These are phyloP conservation scores for Talaromyces wortmannii DNA, from an alignment of 495 filamentous ascomycete species.

Conservation along the genomic window DNA sequence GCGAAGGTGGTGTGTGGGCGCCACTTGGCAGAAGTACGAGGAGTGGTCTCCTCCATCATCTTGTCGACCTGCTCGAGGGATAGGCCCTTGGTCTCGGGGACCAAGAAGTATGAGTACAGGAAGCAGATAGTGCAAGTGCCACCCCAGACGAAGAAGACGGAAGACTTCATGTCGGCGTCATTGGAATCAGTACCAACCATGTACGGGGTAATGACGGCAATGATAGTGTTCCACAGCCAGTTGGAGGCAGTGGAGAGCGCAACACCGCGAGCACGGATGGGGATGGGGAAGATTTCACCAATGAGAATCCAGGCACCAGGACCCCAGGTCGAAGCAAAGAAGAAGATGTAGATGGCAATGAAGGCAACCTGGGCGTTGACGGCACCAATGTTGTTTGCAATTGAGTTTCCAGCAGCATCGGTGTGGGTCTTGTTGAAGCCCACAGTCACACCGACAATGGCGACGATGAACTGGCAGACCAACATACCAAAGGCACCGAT, in stretches of 20 bases:
- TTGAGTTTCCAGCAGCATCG: constrained; percentile 65
- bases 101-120: constrained; percentile 65
- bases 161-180: constrained; percentile 56
- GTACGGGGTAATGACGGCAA: constrained; percentile 66
- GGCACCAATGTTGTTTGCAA: constrained; percentile 42
- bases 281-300: constrained; percentile 76
- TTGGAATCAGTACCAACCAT: constrained; percentile 51
- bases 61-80: constrained; percentile 80
- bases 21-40: constrained; percentile 66
- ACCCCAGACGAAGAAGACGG: constrained; percentile 79
- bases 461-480: constrained; percentile 80
- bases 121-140: constrained; percentile 55
- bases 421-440: constrained; percentile 38
- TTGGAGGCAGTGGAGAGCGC: constrained; percentile 72
- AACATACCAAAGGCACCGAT: constrained; percentile 75
- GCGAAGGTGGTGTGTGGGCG: constrained; percentile 64
- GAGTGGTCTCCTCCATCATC: constrained; percentile 75
- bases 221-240: constrained; percentile 74
- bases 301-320: constrained; percentile 75
- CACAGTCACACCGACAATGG: constrained; percentile 61
- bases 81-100: constrained; percentile 76
- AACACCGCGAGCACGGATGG: constrained; percentile 70
- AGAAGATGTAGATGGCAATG: constrained; percentile 79
- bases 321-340: constrained; percentile 77
- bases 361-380: constrained; percentile 69